A percentile compares a stretch with the other conserved stretches of the same genome.
Conservation (phyloP, 2,329 filamentous ascomycete genomes). For the Alternaria sp. region DNA sequence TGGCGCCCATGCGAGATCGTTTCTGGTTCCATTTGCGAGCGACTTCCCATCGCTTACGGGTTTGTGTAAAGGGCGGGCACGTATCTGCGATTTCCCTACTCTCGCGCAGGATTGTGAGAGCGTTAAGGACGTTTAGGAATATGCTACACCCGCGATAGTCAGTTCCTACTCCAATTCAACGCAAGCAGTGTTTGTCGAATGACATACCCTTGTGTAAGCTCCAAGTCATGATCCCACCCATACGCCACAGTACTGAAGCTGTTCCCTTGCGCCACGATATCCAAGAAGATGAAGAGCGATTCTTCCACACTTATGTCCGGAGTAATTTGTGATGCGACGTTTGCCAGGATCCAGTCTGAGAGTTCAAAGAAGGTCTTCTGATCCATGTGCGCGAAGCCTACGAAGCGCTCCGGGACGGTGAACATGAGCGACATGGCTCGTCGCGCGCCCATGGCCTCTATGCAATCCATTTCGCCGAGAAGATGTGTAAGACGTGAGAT, state of each 20-base stretch:
- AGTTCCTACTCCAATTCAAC: constrained; percentile 8
- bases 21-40: constrained; percentile 40
- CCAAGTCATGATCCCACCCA: constrained; percentile 46
- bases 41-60: constrained; percentile 45
- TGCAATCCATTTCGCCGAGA: constrained; percentile 20
- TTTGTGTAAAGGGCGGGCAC: constrained; percentile 43
- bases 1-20: constrained; percentile 36
- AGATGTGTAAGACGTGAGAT: not conserved
- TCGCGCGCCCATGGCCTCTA: constrained; percentile 37
- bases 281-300: constrained; percentile 49
- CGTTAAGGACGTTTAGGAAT: constrained; percentile 47
- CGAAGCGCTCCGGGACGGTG: constrained; percentile 48
- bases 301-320: constrained; percentile 48
- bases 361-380: constrained; percentile 50
- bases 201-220: constrained; percentile 47
- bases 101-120: constrained; percentile 44
- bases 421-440: constrained; percentile 45
- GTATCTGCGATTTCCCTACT: constrained; percentile 42
- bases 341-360: constrained; percentile 49
- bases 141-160: constrained; percentile 33
- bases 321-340: constrained; percentile 41
- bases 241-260: constrained; percentile 45
- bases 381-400: constrained; percentile 50
- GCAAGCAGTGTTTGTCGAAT: constrained; percentile 1
- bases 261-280: constrained; percentile 49